Evolutionary conservation across 768 basidiomycete species (phyloP).

Genomic region (Suillus subalutaceus): DNA sequence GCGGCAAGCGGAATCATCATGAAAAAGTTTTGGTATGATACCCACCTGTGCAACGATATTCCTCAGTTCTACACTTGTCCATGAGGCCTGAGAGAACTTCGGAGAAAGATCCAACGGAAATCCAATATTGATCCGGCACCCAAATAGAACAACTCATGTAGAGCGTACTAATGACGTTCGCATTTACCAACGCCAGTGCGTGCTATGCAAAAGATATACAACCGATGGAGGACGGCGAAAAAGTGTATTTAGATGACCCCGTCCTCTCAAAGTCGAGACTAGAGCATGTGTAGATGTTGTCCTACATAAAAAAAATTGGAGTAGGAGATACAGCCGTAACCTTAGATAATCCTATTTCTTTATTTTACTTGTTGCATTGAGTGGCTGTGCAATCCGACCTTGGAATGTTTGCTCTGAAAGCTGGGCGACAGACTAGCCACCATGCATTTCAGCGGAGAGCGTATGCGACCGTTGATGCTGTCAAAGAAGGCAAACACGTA

Average conservation of each 20-base stretch:
- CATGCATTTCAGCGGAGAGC: slow-evolving; percentile 11
- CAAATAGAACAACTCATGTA: slow-evolving; percentile 20
- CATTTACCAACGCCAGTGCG: slow-evolving; percentile 66
- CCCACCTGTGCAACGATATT: slow-evolving; percentile 28
- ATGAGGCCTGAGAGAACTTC: slow-evolving; percentile 62
- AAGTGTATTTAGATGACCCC: slow-evolving; percentile 48
- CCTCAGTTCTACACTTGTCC: slow-evolving; percentile 61
- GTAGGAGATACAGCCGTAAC: neutral
- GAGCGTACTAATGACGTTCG: slow-evolving; percentile 22
- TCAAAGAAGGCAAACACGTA: neutral
- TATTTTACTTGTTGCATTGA: slow-evolving; percentile 9
- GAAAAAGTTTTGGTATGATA: slow-evolving; percentile 17
- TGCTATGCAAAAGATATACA: slow-evolving; percentile 72
- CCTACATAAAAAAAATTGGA: neutral
- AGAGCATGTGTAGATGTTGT: slow-evolving; percentile 45
- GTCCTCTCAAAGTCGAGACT: slow-evolving; percentile 65
- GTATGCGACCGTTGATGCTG: slow-evolving; percentile 1
- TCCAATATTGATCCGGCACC: slow-evolving; percentile 62
- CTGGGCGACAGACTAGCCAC: slow-evolving; percentile 15
- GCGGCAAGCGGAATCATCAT: slow-evolving; percentile 72
- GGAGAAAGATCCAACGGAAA: slow-evolving; percentile 74
- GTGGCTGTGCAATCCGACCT: slow-evolving; percentile 21
- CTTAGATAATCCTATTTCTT: slow-evolving; percentile 22
- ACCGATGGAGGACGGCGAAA: slow-evolving; percentile 73
- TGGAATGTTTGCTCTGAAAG: slow-evolving; percentile 18